phyloP scores from a whole-genome alignment of 73 alveolate genomes.

The Uronychia setigera region DNA sequence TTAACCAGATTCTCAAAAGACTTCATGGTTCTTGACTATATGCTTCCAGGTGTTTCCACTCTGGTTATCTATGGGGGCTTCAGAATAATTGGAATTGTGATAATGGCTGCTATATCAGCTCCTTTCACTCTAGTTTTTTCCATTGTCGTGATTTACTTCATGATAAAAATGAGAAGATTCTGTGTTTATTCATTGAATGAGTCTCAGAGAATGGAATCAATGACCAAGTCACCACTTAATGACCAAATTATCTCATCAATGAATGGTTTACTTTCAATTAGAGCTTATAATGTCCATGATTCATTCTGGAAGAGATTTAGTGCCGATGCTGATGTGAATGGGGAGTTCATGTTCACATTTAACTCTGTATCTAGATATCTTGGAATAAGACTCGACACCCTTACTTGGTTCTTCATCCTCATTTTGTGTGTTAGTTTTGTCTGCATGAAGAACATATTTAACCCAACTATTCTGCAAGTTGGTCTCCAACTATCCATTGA shows the following conservation, averaged over 20 bases:
- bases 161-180: conserved; percentile 22
- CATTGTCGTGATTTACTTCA: not conserved
- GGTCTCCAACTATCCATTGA: conserved; percentile 7
- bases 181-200: conserved; percentile 28
- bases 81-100: not conserved
- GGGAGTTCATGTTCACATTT: conserved; percentile 21
- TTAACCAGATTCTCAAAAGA: conserved; percentile 88
- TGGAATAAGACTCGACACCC: conserved; percentile 8
- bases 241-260: not conserved
- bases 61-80: not conserved
- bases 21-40: conserved; percentile 1
- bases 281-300: not conserved
- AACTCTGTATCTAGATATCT: conserved; percentile 1
- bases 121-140: not conserved
- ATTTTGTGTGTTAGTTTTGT: not conserved
- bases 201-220: conserved; percentile 14
- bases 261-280: not conserved
- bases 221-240: conserved; percentile 27
- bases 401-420: not conserved
- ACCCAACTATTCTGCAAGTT: not conserved
- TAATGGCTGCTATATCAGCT: not conserved
- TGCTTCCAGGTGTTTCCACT: not conserved
- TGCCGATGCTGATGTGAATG: conserved; percentile 3
- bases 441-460: not conserved
- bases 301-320: not conserved